These are phyloP conservation scores for Sherardia arvensis DNA, from an alignment of 257 asterid genomes.

Conservation along the genomic window DNA sequence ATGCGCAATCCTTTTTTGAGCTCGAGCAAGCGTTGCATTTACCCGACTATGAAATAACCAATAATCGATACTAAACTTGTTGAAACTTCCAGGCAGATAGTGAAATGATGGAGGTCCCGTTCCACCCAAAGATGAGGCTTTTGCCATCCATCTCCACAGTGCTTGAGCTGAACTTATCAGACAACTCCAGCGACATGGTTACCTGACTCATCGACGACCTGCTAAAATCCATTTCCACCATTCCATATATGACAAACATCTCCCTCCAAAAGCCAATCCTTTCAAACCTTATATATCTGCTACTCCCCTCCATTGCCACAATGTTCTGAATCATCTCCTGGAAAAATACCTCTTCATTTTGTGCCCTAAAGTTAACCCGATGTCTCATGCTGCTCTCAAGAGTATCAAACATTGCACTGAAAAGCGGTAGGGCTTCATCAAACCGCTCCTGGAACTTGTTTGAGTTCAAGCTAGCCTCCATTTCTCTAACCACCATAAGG, in stretches of 20 bases:
- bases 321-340: constrained; percentile 26
- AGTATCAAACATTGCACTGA: constrained; percentile 30
- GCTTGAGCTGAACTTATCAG: background rate
- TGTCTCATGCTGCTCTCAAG: constrained; percentile 29
- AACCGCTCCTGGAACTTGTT: constrained; percentile 38
- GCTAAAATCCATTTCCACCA: constrained; percentile 35
- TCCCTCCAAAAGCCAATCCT: constrained; percentile 30
- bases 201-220: constrained; percentile 11
- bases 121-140: background rate
- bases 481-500: constrained; percentile 34
- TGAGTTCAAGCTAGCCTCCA: constrained; percentile 32
- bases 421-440: constrained; percentile 28
- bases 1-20: too few species aligned
- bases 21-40: too few species aligned
- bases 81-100: background rate
- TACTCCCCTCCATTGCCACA: constrained; percentile 32
- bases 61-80: background rate
- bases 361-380: constrained; percentile 13
- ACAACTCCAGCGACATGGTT: background rate
- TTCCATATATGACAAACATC: constrained; percentile 23
- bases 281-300: constrained; percentile 18
- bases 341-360: constrained; percentile 22
- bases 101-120: background rate
- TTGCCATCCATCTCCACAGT: background rate
- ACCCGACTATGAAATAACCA: background rate